These are phyloP conservation scores for Saururus chinensis DNA, from an alignment of 164 flowering plant genomes.

Conservation along the genomic window DNA sequence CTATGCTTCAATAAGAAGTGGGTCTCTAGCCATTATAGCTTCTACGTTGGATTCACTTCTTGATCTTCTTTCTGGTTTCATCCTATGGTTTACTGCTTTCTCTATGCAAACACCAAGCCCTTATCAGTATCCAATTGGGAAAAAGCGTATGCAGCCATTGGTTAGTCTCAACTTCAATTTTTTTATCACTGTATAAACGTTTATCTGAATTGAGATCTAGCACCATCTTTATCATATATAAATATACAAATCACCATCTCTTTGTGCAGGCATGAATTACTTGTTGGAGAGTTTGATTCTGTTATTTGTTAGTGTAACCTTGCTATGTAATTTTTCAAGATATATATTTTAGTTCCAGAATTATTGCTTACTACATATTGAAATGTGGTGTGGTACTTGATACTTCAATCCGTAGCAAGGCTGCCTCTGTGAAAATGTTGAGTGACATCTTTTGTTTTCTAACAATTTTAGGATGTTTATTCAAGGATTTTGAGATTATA, in stretches of 20 bases:
- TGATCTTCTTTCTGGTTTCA: slow-evolving; percentile 90
- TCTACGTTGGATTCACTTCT: slow-evolving; percentile 90
- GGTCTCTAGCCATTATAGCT: slow-evolving; percentile 83
- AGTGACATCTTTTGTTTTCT: too few relatives aligned
- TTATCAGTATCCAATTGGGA: slow-evolving; percentile 91
- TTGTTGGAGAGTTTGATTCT: neutral
- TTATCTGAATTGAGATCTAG: neutral
- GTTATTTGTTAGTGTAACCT: neutral
- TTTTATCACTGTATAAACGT: neutral
- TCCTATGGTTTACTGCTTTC: slow-evolving; percentile 89
- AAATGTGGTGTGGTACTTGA: too few relatives aligned
- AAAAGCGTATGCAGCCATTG: slow-evolving; percentile 93
- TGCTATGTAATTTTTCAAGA: neutral
- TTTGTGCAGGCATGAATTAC: too few relatives aligned
- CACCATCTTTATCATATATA: neutral
- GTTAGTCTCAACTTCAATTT: slow-evolving; percentile 22
- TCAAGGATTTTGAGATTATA: too few relatives aligned
- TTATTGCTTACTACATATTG: too few relatives aligned
- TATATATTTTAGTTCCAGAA: neutral
- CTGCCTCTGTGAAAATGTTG: too few relatives aligned
- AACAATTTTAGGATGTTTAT: too few relatives aligned
- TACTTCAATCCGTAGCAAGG: too few relatives aligned
- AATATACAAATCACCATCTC: too few relatives aligned
- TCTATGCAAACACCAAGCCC: slow-evolving; percentile 90
- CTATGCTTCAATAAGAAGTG: slow-evolving; percentile 71